phyloP scores from a whole-genome alignment of 495 filamentous ascomycete genomes.

The Neurospora tetrasperma region DNA sequence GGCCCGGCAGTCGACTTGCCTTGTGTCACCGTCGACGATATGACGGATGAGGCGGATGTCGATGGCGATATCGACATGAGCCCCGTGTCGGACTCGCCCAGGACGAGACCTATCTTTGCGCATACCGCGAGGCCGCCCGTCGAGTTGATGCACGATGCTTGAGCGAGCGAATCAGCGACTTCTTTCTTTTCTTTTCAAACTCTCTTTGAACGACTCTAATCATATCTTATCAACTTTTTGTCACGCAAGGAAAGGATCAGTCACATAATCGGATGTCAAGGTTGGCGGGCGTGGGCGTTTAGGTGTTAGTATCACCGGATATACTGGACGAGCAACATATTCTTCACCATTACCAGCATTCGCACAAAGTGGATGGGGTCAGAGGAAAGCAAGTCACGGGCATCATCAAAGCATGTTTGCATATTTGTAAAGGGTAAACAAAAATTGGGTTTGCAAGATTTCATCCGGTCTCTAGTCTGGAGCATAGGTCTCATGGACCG shows the following conservation, averaged over 20 bases:
- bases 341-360: not conserved
- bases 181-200: not conserved
- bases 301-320: not conserved
- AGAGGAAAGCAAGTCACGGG: not conserved
- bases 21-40: conserved; percentile 85
- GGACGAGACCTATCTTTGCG: conserved; percentile 46
- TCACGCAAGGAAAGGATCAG: not conserved
- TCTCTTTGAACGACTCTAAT: not conserved
- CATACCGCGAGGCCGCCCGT: conserved; percentile 83
- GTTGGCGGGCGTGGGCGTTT: not conserved
- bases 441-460: not conserved
- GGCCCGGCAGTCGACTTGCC: conserved; percentile 55
- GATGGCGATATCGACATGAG: conserved; percentile 11
- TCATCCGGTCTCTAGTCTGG: not conserved
- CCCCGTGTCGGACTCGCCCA: conserved; percentile 33
- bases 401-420: not conserved
- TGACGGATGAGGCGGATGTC: conserved; percentile 47
- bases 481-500: not conserved
- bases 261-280: not conserved
- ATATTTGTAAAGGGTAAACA: not conserved
- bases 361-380: not conserved
- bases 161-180: not conserved
- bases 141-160: conserved; percentile 64
- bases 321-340: not conserved
- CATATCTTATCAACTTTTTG: not conserved